These are phyloP conservation scores for Erysimum cheiranthoides DNA, from an alignment of 345 rosid genomes.

Conservation along the genomic window DNA sequence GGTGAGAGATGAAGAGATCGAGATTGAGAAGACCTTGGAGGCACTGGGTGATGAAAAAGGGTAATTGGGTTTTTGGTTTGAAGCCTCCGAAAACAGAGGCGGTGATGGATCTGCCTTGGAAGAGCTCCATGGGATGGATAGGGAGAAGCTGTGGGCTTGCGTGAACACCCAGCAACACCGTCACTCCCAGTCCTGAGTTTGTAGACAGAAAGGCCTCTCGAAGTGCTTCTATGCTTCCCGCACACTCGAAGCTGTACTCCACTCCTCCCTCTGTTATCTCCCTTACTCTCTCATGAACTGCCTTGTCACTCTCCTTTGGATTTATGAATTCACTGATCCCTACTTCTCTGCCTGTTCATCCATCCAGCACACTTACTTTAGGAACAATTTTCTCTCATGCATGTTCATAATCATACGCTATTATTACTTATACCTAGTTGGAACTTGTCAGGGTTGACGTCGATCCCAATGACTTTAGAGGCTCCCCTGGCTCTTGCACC, in stretches of 20 bases:
- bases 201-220: slow-evolving; percentile 59
- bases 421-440: slow-evolving; percentile 25
- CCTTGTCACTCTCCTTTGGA: slow-evolving; percentile 50
- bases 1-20: slow-evolving; percentile 60
- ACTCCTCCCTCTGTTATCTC: slow-evolving; percentile 64
- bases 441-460: slow-evolving; percentile 55
- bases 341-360: slow-evolving; percentile 39
- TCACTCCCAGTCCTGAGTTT: slow-evolving; percentile 61
- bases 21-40: slow-evolving; percentile 56
- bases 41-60: slow-evolving; percentile 56
- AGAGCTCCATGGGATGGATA: slow-evolving; percentile 54
- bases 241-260: slow-evolving; percentile 71
- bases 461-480: slow-evolving; percentile 63
- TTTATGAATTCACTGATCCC: slow-evolving; percentile 75
- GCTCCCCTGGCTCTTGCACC: slow-evolving; percentile 72
- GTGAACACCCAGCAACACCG: slow-evolving; percentile 48
- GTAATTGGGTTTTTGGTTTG: slow-evolving; percentile 58
- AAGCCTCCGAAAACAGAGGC: slow-evolving; percentile 68
- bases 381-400: slow-evolving; percentile 18
- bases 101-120: slow-evolving; percentile 52
- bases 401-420: neutral
- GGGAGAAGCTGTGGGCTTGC: slow-evolving; percentile 16
- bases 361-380: neutral
- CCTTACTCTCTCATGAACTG: slow-evolving; percentile 47
- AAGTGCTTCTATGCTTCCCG: slow-evolving; percentile 49